These are phyloP conservation scores for Scenedesmus sp. DNA, from an alignment of 163 green algal species.

Conservation along the genomic window DNA sequence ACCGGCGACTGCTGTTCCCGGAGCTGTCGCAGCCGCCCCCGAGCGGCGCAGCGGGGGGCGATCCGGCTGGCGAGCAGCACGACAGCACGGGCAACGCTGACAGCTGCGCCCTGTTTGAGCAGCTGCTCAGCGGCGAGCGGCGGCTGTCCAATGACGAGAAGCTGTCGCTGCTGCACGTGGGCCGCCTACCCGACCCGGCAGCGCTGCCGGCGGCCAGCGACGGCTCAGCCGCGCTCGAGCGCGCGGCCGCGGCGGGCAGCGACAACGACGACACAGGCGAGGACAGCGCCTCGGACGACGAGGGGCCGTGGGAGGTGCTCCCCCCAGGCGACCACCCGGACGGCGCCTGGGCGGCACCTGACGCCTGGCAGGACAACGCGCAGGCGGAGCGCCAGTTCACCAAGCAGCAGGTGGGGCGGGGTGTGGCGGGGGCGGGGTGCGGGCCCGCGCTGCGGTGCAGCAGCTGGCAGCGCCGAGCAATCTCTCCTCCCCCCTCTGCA, in stretches of 20 bases:
- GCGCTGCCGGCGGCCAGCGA: slow-evolving; percentile 5
- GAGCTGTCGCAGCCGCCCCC: too few relatives aligned
- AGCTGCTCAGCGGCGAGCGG: slow-evolving; percentile 7
- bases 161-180: slow-evolving; percentile 13
- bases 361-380: not conserved
- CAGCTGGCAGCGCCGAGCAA: too few relatives aligned
- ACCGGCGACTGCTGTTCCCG: too few relatives aligned
- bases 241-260: not conserved
- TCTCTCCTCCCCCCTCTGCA: too few relatives aligned
- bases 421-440: too few relatives aligned
- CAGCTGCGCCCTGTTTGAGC: slow-evolving; percentile 11
- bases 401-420: slow-evolving; percentile 32
- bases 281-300: too few relatives aligned
- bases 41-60: not conserved
- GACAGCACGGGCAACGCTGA: too few relatives aligned
- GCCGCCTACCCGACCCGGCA: not conserved
- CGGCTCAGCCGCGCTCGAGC: too few relatives aligned
- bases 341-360: not conserved
- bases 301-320: too few relatives aligned
- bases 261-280: not conserved
- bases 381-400: slow-evolving; percentile 16
- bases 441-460: too few relatives aligned
- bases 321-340: not conserved
- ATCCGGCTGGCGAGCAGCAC: too few relatives aligned
- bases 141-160: slow-evolving; percentile 27